Conservation (phyloP, 176 grass and related monocot genomes). For the Dendrocalamus sinicus region DNA sequence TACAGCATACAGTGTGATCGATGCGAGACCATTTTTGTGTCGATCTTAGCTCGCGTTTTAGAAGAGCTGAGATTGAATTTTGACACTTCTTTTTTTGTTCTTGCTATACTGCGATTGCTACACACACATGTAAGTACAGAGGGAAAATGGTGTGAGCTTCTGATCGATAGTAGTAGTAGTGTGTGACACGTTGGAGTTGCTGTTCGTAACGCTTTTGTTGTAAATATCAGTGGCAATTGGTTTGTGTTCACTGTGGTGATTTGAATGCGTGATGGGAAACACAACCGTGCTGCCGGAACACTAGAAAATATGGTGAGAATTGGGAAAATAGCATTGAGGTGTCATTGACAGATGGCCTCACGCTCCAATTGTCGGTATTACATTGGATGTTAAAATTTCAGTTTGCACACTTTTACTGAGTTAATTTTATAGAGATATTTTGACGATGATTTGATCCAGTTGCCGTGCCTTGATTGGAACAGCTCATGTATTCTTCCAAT, state of each 20-base stretch:
- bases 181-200: background rate
- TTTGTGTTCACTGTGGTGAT: background rate
- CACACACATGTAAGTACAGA: background rate
- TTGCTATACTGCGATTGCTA: background rate
- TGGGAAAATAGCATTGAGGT: background rate
- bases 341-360: background rate
- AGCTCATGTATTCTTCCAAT: background rate
- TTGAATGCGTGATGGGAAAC: background rate
- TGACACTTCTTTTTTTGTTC: background rate
- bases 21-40: slow-evolving; percentile 28
- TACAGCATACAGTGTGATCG: slow-evolving; percentile 21
- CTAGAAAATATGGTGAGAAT: no score
- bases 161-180: background rate
- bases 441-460: background rate
- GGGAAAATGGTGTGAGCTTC: background rate
- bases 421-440: background rate
- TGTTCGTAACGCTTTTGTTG: slow-evolving; percentile 15
- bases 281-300: no score
- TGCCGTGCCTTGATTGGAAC: slow-evolving; percentile 6
- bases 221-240: background rate
- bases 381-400: background rate
- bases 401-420: background rate
- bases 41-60: slow-evolving; percentile 75
- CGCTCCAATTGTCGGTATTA: background rate
- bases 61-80: slow-evolving; percentile 60